Evolutionary conservation across 1,284 basidiomycete genomes (phyloP), one percentile per base, ranked within the genome.

Genomic region (Veloboletus limbatus): DNA sequence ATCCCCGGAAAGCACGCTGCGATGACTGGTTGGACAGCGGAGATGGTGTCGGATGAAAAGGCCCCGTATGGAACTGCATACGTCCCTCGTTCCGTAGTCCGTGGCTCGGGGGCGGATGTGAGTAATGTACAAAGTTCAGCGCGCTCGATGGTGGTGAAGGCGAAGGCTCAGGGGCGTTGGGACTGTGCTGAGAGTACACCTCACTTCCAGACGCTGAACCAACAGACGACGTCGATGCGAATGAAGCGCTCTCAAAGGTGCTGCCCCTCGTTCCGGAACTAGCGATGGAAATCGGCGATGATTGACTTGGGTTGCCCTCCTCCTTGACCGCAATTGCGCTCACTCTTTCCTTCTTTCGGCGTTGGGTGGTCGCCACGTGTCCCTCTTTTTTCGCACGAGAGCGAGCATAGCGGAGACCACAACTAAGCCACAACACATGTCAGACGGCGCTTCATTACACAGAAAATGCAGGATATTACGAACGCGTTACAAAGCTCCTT

Each of bases 401-500:
- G 49, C 88, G 81, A 49, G 88, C 87, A 64, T 79, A 91, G 35
- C 88, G 82, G 50, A 91, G 73, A 18, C 88, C 88, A 65, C 88
- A 91, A 32, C 86, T 89, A 57, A 51, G 52, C 45, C 49, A 52
- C 52, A 54, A 51, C 52, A 56, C 58, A 54, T 54, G 62, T 54
- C 53, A 60, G 54, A 51, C 39, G 54, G 53, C 56, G 42, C 41
- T 47, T 53, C 37, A 13, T 30, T 47, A 45, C 42, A 48, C 48
- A 38, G 21, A 28, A 31, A 48, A 48, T 38, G 45, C 10, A 46
- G 31, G 47, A 44, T 31, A 53, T 53, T 47, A 78, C 88, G 75
- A 69, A 94, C 88, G 92, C 92, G 69, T 96, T 96, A 67, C 92
- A 96, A 37, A 96, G 73, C 65, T 93, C 89, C 71, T 95, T 95